Evolutionary conservation across 2,329 filamentous ascomycete genomes (phyloP).

Genomic region (Cladorrhinum sp.): DNA sequence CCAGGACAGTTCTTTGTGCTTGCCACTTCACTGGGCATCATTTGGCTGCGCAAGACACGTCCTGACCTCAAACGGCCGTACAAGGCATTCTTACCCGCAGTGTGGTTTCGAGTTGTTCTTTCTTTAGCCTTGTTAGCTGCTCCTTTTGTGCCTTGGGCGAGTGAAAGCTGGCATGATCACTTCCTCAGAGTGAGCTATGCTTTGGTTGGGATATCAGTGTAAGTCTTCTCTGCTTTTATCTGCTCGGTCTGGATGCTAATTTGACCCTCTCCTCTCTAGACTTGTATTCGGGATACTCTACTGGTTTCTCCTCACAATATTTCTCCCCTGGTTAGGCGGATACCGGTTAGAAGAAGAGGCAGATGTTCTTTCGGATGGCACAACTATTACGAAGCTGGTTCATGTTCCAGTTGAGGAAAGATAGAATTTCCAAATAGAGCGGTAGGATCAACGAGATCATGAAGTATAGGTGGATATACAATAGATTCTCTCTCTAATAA

Average conservation of each 20-base stretch:
- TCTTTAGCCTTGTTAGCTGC: constrained; percentile 55
- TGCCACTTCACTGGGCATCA: constrained; percentile 54
- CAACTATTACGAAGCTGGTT: constrained; percentile 58
- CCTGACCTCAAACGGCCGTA: constrained; percentile 63
- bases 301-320: constrained; percentile 65
- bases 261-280: constrained; percentile 34
- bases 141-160: constrained; percentile 59
- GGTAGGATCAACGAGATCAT: neutral
- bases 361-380: constrained; percentile 63
- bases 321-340: constrained; percentile 56
- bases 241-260: neutral
- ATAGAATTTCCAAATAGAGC: too few relatives aligned
- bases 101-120: constrained; percentile 52
- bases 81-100: constrained; percentile 60
- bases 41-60: constrained; percentile 57
- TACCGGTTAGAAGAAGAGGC: constrained; percentile 62
- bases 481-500: too few relatives aligned
- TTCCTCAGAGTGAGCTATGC: constrained; percentile 55
- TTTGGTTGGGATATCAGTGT: constrained; percentile 51
- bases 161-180: constrained; percentile 38
- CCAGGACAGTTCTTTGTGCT: constrained; percentile 60
- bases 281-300: constrained; percentile 59
- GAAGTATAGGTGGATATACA: too few relatives aligned
- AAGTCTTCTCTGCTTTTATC: constrained; percentile 31
- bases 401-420: constrained; percentile 26